These are phyloP conservation scores for Suhomyces coccinellae DNA, from an alignment of 1,139 yeast genomes.

Conservation along the genomic window DNA sequence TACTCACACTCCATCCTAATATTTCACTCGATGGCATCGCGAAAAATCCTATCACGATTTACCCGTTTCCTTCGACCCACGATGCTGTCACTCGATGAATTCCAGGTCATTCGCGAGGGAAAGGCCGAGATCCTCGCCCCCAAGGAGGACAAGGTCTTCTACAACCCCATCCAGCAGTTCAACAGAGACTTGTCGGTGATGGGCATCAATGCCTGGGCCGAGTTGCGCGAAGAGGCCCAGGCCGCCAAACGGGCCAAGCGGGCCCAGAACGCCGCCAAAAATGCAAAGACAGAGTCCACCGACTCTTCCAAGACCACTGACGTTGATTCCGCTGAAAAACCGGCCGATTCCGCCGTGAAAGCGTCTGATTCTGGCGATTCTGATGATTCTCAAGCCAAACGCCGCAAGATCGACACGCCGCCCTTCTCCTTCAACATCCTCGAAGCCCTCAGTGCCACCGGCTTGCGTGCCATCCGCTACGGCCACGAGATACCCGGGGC, in stretches of 20 bases:
- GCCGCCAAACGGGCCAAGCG: slow-evolving; percentile 19
- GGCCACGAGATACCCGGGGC: slow-evolving; percentile 85
- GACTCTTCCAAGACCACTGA: background rate
- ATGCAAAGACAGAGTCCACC: slow-evolving; percentile 9
- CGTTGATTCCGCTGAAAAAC: background rate
- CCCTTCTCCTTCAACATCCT: slow-evolving; percentile 53
- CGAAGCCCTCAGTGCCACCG: slow-evolving; percentile 94
- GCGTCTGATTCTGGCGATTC: too few species aligned
- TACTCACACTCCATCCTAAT: too few species aligned
- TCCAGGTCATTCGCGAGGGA: slow-evolving; percentile 69
- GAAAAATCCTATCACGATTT: slow-evolving; percentile 3
- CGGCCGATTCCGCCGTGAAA: background rate
- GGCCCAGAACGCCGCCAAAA: slow-evolving; percentile 22
- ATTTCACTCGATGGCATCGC: slow-evolving; percentile 3
- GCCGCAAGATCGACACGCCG: slow-evolving; percentile 3
- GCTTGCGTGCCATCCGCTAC: slow-evolving; percentile 88
- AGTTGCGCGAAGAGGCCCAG: slow-evolving; percentile 31
- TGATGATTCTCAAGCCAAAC: background rate
- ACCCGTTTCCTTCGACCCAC: background rate
- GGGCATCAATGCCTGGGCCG: slow-evolving; percentile 85
- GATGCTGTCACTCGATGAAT: slow-evolving; percentile 25
- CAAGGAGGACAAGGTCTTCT: slow-evolving; percentile 78
- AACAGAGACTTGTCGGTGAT: slow-evolving; percentile 87
- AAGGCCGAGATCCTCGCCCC: slow-evolving; percentile 78
- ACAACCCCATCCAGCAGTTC: slow-evolving; percentile 95